A percentile compares a stretch with the other conserved stretches of the same genome.
Evolutionary conservation across 2,329 filamentous ascomycete genomes (phyloP).

Genomic region (Fusarium robinianum): DNA sequence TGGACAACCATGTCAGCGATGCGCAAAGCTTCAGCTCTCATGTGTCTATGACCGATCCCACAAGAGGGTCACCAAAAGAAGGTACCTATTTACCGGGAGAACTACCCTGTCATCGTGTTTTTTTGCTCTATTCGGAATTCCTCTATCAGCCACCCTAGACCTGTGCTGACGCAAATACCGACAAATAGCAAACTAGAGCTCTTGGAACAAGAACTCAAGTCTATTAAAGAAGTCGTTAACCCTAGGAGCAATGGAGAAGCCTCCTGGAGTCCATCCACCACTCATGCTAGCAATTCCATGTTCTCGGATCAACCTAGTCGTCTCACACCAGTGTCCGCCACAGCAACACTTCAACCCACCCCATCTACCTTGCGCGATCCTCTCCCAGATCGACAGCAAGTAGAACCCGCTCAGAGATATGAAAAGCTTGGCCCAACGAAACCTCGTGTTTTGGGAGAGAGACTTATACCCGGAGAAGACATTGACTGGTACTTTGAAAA

Average conservation of each 20-base stretch:
- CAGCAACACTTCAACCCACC: constrained; percentile 6
- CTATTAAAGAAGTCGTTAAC: constrained; percentile 57
- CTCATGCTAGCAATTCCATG: constrained; percentile 32
- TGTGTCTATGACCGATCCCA: constrained; percentile 54
- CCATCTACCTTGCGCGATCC: constrained; percentile 14
- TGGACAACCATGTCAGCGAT: constrained; percentile 51
- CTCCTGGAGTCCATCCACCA: constrained; percentile 38
- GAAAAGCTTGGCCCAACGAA: constrained; percentile 39
- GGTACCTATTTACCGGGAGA: constrained; percentile 41
- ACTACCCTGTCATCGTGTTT: neutral
- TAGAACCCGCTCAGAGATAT: constrained; percentile 6
- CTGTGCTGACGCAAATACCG: constrained; percentile 10
- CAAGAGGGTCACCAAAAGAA: constrained; percentile 52
- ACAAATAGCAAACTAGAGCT: constrained; percentile 57
- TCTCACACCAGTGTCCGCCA: constrained; percentile 14
- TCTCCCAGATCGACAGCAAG: constrained; percentile 7
- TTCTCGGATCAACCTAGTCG: constrained; percentile 27
- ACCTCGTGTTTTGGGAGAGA: constrained; percentile 52
- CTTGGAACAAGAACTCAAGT: constrained; percentile 58
- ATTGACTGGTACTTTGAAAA: constrained; percentile 61
- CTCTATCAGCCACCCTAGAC: constrained; percentile 4
- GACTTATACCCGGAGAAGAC: constrained; percentile 56
- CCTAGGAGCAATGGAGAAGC: constrained; percentile 27
- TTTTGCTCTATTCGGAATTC: neutral
- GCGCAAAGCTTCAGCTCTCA: constrained; percentile 48